Conservation (phyloP, 73 alveolate genomes). For the Paramecium sonneborni region DNA sequence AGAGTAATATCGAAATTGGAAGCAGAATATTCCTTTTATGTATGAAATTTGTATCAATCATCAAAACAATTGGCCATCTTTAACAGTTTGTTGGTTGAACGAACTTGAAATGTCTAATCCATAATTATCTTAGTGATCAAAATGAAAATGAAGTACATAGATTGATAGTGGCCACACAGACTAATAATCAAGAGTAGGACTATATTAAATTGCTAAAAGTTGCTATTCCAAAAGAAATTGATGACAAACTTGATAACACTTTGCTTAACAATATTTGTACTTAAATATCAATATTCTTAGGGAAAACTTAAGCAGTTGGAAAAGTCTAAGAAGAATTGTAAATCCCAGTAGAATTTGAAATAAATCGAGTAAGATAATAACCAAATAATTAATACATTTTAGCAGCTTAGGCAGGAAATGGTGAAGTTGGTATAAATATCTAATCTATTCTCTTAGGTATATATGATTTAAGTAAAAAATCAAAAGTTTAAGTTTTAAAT, state of each 20-base stretch:
- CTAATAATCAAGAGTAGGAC: background rate
- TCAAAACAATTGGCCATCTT: conserved; percentile 97
- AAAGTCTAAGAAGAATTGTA: background rate
- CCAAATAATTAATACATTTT: conserved; percentile 90
- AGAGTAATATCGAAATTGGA: conserved; percentile 97
- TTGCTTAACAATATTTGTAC: background rate
- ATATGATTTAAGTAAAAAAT: conserved; percentile 90
- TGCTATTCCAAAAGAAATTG: background rate
- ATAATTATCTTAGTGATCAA: background rate
- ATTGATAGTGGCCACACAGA: background rate
- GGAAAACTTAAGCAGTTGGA: conserved; percentile 15
- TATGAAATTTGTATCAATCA: conserved; percentile 92
- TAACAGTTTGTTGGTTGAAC: conserved; percentile 94
- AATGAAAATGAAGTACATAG: conserved; percentile 36
- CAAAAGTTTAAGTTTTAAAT: conserved; percentile 74
- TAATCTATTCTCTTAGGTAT: conserved; percentile 8
- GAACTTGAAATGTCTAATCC: conserved; percentile 64
- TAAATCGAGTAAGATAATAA: conserved; percentile 93
- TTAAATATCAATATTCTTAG: background rate
- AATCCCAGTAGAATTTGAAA: conserved; percentile 78
- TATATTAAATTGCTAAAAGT: background rate
- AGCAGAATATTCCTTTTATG: conserved; percentile 93
- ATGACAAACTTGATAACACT: background rate
- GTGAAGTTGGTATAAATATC: conserved; percentile 77
- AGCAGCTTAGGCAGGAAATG: conserved; percentile 93